phyloP scores from a whole-genome alignment of 2,329 filamentous ascomycete species.

The Aspergillus bombycis region DNA sequence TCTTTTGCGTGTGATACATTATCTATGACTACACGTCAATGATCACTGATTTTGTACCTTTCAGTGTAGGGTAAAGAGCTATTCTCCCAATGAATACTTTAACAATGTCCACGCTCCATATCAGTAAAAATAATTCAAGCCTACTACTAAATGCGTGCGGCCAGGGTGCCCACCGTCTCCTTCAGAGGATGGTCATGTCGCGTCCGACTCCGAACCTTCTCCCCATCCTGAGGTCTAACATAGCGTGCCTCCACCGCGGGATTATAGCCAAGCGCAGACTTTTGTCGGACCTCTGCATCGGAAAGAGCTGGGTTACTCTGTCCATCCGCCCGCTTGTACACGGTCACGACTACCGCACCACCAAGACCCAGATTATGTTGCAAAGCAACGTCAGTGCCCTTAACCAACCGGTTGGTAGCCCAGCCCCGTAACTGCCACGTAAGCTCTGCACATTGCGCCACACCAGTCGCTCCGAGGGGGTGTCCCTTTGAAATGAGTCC shows the following conservation, averaged over 20 bases:
- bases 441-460: conserved; percentile 91
- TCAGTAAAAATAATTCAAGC: rapidly evolving
- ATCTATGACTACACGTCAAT: not conserved
- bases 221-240: conserved; percentile 55
- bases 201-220: conserved; percentile 6
- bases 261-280: conserved; percentile 76
- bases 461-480: conserved; percentile 85
- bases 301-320: conserved; percentile 34
- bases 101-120: not conserved
- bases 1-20: not conserved
- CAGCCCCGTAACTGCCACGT: conserved; percentile 94
- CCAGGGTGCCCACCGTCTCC: not conserved
- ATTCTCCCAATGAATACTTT: not conserved
- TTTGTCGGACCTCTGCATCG: conserved; percentile 46
- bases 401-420: conserved; percentile 82
- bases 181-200: conserved; percentile 3
- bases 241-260: conserved; percentile 86
- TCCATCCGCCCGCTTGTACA: conserved; percentile 83
- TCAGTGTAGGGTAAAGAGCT: too few relatives aligned
- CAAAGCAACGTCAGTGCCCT: conserved; percentile 70
- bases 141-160: not conserved
- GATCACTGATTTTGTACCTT: not conserved
- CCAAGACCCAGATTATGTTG: conserved; percentile 94
- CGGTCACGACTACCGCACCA: conserved; percentile 85
- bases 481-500: conserved; percentile 95